These are phyloP conservation scores for Talinum fruticosum DNA, from an alignment of 148 eudicot species.

Conservation along the genomic window DNA sequence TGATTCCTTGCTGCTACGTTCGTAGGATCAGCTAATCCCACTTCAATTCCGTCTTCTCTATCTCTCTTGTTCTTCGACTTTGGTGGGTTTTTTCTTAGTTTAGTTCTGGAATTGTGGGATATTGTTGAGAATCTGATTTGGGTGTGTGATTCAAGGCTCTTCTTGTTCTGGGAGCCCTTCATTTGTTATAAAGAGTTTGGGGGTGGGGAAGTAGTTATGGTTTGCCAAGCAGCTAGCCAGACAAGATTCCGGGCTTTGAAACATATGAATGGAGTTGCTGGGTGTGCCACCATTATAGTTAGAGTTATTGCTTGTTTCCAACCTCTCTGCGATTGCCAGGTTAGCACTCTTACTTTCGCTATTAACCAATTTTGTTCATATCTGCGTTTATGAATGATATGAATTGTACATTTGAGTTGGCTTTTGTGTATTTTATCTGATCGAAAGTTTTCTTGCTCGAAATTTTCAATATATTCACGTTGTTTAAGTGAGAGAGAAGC, in stretches of 20 bases:
- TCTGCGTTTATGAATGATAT: neutral
- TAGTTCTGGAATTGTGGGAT: constrained; percentile 21
- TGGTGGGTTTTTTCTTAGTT: neutral
- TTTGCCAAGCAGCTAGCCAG: constrained; percentile 95
- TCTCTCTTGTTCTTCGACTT: neutral
- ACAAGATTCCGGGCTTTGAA: constrained; percentile 93
- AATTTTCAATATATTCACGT: neutral
- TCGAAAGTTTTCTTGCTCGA: neutral
- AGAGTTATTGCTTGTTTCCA: constrained; percentile 96
- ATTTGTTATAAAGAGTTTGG: neutral
- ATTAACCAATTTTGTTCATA: neutral
- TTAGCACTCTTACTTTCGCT: constrained; percentile 11
- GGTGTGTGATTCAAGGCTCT: constrained; percentile 2
- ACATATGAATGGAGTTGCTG: constrained; percentile 87
- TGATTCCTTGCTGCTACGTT: constrained; percentile 61
- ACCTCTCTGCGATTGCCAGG: constrained; percentile 96
- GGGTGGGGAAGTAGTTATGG: constrained; percentile 79
- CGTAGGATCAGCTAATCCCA: constrained; percentile 70
- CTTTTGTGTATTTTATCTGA: neutral
- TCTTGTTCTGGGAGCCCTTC: neutral
- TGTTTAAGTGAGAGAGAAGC: neutral
- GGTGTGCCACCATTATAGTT: constrained; percentile 79
- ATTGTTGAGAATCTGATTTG: neutral
- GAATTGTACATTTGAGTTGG: neutral
- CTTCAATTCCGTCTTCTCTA: neutral